phyloP scores from a whole-genome alignment of 2,329 filamentous ascomycete genomes.

The Neonectria hederae region DNA sequence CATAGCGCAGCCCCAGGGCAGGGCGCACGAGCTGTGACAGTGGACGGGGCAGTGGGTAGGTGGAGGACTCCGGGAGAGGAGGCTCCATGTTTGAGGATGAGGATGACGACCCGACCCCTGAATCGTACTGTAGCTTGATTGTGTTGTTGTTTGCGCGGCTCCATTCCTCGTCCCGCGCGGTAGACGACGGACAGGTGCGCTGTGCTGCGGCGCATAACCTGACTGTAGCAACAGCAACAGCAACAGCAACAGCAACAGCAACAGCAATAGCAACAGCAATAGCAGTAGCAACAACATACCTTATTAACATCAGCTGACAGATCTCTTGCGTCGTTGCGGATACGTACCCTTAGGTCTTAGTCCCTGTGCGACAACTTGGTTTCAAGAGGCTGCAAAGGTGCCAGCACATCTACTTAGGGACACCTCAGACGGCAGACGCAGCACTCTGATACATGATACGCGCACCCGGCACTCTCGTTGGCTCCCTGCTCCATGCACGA shows the following conservation, averaged over 20 bases:
- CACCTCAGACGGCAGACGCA: slow-evolving; percentile 15
- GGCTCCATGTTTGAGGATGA: slow-evolving; percentile 10
- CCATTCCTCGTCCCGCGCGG: neutral
- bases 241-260: neutral
- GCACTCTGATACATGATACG: neutral
- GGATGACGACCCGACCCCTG: slow-evolving; percentile 16
- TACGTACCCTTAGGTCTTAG: neutral
- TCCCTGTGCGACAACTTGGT: slow-evolving; percentile 29
- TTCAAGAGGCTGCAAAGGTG: slow-evolving; percentile 30
- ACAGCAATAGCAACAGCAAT: too few relatives aligned
- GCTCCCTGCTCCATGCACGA: slow-evolving; percentile 15
- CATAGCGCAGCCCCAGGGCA: slow-evolving; percentile 17
- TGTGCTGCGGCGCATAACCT: neutral
- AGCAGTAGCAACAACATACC: too few relatives aligned
- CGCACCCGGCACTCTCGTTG: slow-evolving; percentile 10
- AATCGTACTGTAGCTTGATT: slow-evolving; percentile 6
- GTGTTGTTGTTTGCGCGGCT: neutral
- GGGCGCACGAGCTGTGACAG: slow-evolving; percentile 12
- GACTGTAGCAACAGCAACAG: neutral
- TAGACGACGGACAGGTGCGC: neutral
- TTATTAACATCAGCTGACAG: neutral
- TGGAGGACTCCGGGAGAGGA: neutral
- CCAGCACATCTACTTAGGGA: slow-evolving; percentile 19
- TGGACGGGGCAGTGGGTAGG: neutral
- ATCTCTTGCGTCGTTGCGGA: slow-evolving; percentile 9